phyloP scores from a whole-genome alignment of 768 basidiomycete species.

The Clitopilus hobsonii region DNA sequence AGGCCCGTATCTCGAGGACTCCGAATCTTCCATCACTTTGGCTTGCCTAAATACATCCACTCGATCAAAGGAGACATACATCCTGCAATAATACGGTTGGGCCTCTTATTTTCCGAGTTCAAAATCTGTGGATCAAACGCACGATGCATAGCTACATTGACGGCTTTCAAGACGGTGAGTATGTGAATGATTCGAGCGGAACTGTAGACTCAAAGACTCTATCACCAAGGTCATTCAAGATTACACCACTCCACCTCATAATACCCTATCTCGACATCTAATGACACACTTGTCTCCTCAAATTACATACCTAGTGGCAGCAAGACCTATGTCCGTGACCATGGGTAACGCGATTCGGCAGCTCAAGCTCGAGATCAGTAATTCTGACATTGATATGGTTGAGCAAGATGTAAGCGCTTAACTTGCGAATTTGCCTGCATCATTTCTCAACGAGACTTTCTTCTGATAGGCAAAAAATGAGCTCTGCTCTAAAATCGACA shows the following conservation, averaged over 20 bases:
- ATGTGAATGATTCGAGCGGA: conserved; percentile 1
- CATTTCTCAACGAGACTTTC: conserved; percentile 4
- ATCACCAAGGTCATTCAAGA: conserved; percentile 78
- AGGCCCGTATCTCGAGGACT: conserved; percentile 53
- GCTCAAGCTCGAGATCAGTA: conserved; percentile 92
- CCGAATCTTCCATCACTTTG: conserved; percentile 85
- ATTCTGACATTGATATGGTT: conserved; percentile 86
- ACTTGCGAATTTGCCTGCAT: background rate
- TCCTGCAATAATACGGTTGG: conserved; percentile 81
- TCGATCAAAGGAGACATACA: conserved; percentile 82
- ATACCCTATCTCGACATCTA: conserved; percentile 84
- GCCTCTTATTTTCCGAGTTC: conserved; percentile 88
- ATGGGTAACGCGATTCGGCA: conserved; percentile 95
- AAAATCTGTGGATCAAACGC: conserved; percentile 94
- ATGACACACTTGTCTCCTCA: conserved; percentile 91
- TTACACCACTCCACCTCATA: conserved; percentile 83
- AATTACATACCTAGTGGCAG: conserved; percentile 84
- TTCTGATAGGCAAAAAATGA: conserved; percentile 74
- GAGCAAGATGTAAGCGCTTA: conserved; percentile 76
- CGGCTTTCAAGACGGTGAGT: conserved; percentile 86
- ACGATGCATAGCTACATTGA: conserved; percentile 87
- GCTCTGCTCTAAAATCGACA: conserved; percentile 81
- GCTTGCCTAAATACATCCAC: conserved; percentile 58
- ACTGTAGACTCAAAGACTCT: conserved; percentile 7
- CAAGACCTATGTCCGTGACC: conserved; percentile 86